Evolutionary conservation across 257 asterid genomes (phyloP).

Genomic region (Solanum pennellii): DNA sequence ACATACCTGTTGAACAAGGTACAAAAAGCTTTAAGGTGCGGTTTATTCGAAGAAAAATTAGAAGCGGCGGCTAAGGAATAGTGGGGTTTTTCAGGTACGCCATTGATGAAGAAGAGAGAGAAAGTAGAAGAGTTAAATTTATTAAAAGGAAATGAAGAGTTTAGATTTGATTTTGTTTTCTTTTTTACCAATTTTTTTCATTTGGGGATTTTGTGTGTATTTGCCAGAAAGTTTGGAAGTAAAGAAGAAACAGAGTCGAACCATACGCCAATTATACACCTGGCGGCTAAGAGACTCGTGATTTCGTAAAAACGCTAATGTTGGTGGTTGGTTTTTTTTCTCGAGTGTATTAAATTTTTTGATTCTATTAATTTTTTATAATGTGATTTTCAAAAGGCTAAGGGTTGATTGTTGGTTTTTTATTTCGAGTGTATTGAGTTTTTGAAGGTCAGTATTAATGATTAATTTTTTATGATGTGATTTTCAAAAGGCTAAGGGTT

Average conservation of each 20-base stretch:
- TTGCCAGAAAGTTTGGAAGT: not conserved
- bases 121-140: not conserved
- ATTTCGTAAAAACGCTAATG: not conserved
- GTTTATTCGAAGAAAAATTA: constrained; percentile 9
- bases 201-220: not conserved
- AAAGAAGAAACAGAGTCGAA: not conserved
- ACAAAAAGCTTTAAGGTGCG: not conserved
- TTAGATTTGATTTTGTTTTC: constrained; percentile 1
- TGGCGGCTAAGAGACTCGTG: not conserved
- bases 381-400: not conserved
- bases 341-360: not conserved
- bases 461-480: not conserved
- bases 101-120: constrained; percentile 29
- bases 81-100: constrained; percentile 34
- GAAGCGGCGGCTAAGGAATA: constrained; percentile 49
- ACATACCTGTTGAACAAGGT: not conserved
- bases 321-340: not conserved
- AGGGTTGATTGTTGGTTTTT: not conserved
- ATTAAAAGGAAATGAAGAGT: not conserved
- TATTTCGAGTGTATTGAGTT: too few species aligned
- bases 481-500: not conserved
- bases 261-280: not conserved
- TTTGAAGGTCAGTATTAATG: not conserved
- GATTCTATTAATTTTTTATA: not conserved
- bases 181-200: not conserved